These are phyloP conservation scores for Ascosphaera aggregata DNA, from an alignment of 2,329 filamentous ascomycete genomes.

Conservation along the genomic window DNA sequence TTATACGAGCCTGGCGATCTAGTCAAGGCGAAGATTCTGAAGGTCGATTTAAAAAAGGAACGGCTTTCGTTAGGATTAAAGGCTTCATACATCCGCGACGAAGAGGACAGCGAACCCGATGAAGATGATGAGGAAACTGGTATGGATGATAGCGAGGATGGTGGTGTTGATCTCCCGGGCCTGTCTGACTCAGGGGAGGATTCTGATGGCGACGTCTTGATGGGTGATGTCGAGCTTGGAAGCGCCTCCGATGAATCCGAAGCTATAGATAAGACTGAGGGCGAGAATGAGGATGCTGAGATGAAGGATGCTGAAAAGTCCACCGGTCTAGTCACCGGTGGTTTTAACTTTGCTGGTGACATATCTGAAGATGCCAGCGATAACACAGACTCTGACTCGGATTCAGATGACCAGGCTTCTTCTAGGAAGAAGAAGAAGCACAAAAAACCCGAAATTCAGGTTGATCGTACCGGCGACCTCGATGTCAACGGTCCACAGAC, in stretches of 20 bases:
- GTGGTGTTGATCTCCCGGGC: conserved; percentile 12
- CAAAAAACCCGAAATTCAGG: conserved; percentile 51
- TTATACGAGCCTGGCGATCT: conserved; percentile 73
- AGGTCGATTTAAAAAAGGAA: conserved; percentile 49
- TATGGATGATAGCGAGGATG: conserved; percentile 18
- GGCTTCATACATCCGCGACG: conserved; percentile 61
- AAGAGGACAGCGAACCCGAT: conserved; percentile 29
- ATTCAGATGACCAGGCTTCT: conserved; percentile 25
- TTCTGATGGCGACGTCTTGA: conserved; percentile 14
- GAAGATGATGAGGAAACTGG: conserved; percentile 23
- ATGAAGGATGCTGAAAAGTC: conserved; percentile 13
- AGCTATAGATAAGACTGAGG: conserved; percentile 17
- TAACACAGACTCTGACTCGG: conserved; percentile 17
- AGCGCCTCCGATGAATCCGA: conserved; percentile 11
- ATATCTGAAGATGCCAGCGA: conserved; percentile 23
- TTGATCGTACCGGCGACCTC: conserved; percentile 80
- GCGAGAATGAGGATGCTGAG: conserved; percentile 25
- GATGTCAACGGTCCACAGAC: conserved; percentile 76
- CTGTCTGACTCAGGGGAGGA: conserved; percentile 15
- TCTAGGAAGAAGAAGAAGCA: conserved; percentile 49
- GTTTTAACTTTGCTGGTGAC: conserved; percentile 73
- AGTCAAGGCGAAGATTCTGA: conserved; percentile 81
- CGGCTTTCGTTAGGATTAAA: conserved; percentile 81
- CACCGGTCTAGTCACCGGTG: conserved; percentile 41
- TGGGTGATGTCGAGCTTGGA: conserved; percentile 23